Percentiles rank a stretch among this genome's conserved stretches.
Evolutionary conservation across 1,139 yeast genomes (phyloP).

Genomic region (Yamadazyma songkhlaensis): DNA sequence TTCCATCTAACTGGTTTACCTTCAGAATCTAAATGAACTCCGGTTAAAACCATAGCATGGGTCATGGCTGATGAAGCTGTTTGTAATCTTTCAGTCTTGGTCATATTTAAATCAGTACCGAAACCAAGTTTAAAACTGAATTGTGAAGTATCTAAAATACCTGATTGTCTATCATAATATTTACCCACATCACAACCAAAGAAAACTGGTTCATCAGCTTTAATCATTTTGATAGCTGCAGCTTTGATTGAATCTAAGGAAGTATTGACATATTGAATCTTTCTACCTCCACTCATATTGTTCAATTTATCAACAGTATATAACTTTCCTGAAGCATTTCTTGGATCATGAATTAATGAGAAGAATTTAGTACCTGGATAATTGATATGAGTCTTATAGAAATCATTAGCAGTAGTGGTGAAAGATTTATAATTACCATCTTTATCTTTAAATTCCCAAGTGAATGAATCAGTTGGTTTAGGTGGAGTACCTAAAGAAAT

Average conservation of each 20-base stretch:
- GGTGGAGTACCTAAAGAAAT: constrained; percentile 79
- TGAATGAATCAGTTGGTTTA: constrained; percentile 59
- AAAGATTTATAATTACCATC: constrained; percentile 57
- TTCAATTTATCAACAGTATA: constrained; percentile 72
- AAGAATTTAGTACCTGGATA: constrained; percentile 54
- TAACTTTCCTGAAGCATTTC: constrained; percentile 61
- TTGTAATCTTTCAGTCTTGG: constrained; percentile 53
- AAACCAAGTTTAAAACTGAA: constrained; percentile 70
- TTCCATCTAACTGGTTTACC: constrained; percentile 68
- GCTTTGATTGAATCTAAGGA: constrained; percentile 56
- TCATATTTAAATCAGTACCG: constrained; percentile 45
- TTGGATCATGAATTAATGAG: constrained; percentile 76
- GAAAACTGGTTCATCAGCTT: constrained; percentile 72
- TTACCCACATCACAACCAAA: constrained; percentile 88
- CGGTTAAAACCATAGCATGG: constrained; percentile 81
- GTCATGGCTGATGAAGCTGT: constrained; percentile 69
- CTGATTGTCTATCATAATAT: constrained; percentile 54
- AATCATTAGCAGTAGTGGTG: constrained; percentile 60
- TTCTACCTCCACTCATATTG: constrained; percentile 65
- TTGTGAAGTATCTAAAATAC: constrained; percentile 67
- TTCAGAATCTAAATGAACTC: constrained; percentile 53
- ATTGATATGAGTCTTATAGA: constrained; percentile 53
- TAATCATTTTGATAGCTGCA: constrained; percentile 63
- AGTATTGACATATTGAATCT: constrained; percentile 67
- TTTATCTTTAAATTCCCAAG: constrained; percentile 75